Conservation (phyloP, 805 yeast genomes). For the Metschnikowia henanensis region DNA sequence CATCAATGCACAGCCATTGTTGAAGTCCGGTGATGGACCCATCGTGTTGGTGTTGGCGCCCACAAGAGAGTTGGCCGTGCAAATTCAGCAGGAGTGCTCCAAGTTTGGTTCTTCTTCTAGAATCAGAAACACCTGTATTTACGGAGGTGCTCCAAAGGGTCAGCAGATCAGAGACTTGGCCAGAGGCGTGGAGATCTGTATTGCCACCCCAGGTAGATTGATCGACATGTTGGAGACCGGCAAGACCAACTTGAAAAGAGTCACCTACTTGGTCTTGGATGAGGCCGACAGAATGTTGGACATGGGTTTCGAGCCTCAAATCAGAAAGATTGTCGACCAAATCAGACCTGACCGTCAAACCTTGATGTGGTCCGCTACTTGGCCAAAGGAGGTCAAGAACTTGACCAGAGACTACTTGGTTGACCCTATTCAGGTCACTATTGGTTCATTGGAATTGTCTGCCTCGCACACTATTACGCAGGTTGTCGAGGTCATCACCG, state of each 20-base stretch:
- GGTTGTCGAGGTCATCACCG: slow-evolving; percentile 85
- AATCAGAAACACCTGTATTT: slow-evolving; percentile 95
- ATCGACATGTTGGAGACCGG: slow-evolving; percentile 96
- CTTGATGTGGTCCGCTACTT: slow-evolving; percentile 99
- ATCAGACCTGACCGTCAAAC: slow-evolving; percentile 99
- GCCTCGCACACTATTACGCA: slow-evolving; percentile 97
- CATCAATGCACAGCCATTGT: slow-evolving; percentile 95
- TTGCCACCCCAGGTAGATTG: slow-evolving; percentile 99
- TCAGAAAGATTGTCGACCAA: slow-evolving; percentile 96
- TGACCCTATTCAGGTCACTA: slow-evolving; percentile 94
- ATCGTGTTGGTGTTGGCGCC: slow-evolving; percentile 95
- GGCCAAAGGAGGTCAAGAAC: slow-evolving; percentile 98
- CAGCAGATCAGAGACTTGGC: slow-evolving; percentile 95
- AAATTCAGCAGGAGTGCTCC: slow-evolving; percentile 93
- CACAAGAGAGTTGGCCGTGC: slow-evolving; percentile 98
- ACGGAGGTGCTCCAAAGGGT: slow-evolving; percentile 99
- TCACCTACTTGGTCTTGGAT: slow-evolving; percentile 94
- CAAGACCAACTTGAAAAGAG: slow-evolving; percentile 93
- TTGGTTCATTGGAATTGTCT: slow-evolving; percentile 93
- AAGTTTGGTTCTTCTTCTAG: slow-evolving; percentile 91
- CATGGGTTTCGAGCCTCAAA: slow-evolving; percentile 99
- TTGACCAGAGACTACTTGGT: slow-evolving; percentile 88
- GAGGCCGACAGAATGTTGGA: slow-evolving; percentile 99
- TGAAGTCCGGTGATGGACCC: slow-evolving; percentile 96
- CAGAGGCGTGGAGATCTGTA: slow-evolving; percentile 93